Evolutionary conservation across 1,284 basidiomycete genomes (phyloP), one percentile per base, ranked within the genome.

Genomic region (Gomphus bonarii): DNA sequence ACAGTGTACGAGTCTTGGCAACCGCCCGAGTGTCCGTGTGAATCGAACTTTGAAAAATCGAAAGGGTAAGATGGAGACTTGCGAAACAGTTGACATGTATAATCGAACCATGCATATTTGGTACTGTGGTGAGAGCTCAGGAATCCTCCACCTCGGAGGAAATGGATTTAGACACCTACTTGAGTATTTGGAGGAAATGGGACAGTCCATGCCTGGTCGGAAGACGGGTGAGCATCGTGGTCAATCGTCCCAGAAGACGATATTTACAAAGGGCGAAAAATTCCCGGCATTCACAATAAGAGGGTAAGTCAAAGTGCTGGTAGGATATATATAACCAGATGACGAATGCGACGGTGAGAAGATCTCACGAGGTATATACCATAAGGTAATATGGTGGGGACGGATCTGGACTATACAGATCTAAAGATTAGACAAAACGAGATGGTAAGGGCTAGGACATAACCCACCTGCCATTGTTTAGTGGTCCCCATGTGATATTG

Each of bases 21-120:
- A n/a, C 81, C 81, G 16, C 81, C 81, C 3, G 77, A 74, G 50
- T 74, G 74, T 1, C 80, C 80, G 30, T 74, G 74, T 40, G 67
- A 72, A 59, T 80, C 80, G 59, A 79, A 79, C 79, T 80, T 56
- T 5, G 36, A 16, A 43, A 31, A 20, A 50, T 35, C 25, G 25
- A 25, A n/a, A 7, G 16, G 4, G 35, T 35, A 12, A 43, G 54
- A 47, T 25, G 55, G 52, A 54, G 40, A 48, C 50, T 53, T 44
- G 48, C 49, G 44, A 48, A 20, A 22, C 20, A 43, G 38, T 30
- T 16, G 38, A 36, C 14, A 54, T 53, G 44, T n/a, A 52, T 69
- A 50, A 81, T 79, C 22, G 50, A 50, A 81, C 79, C 81, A 84
- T 84, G 71, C 81, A 84, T 66, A 81, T 79, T 70, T 82, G 80